These are phyloP conservation scores for Puccinia polysora DNA, from an alignment of 1,284 basidiomycete species.

Conservation along the genomic window DNA sequence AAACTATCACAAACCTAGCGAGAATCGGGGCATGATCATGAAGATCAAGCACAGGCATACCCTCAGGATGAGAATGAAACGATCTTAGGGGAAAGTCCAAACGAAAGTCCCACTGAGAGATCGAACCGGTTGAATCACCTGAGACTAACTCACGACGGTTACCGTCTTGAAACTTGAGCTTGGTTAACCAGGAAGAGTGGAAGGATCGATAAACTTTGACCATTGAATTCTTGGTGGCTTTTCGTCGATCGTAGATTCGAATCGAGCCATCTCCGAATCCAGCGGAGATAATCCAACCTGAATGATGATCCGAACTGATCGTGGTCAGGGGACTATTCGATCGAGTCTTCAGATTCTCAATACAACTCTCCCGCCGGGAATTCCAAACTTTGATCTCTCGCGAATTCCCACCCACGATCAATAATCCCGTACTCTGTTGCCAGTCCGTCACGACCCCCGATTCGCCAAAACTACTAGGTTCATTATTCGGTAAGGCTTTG, in stretches of 20 bases:
- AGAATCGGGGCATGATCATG: constrained; percentile 81
- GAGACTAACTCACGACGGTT: constrained; percentile 73
- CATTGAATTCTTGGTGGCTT: constrained; percentile 77
- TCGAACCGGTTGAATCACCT: constrained; percentile 86
- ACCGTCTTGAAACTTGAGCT: constrained; percentile 76
- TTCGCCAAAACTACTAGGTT: constrained; percentile 32
- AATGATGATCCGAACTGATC: constrained; percentile 72
- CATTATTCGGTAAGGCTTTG: constrained; percentile 33
- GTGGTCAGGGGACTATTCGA: constrained; percentile 84
- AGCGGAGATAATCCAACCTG: constrained; percentile 75
- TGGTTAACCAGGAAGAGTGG: constrained; percentile 87
- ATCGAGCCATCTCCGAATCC: constrained; percentile 90
- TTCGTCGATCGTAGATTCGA: constrained; percentile 83
- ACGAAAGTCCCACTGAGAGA: constrained; percentile 88
- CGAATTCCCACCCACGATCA: constrained; percentile 86
- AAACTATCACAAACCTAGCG: constrained; percentile 70
- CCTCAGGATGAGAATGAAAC: constrained; percentile 66
- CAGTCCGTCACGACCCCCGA: constrained; percentile 71
- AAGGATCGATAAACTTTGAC: constrained; percentile 68
- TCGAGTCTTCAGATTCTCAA: constrained; percentile 81
- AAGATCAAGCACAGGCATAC: constrained; percentile 78
- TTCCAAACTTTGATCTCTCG: constrained; percentile 89
- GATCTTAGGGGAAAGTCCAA: constrained; percentile 64
- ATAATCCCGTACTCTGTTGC: constrained; percentile 80
- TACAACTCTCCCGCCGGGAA: constrained; percentile 79